Conservation (phyloP, 2,329 filamentous ascomycete species). For the Clonostachys solani region DNA sequence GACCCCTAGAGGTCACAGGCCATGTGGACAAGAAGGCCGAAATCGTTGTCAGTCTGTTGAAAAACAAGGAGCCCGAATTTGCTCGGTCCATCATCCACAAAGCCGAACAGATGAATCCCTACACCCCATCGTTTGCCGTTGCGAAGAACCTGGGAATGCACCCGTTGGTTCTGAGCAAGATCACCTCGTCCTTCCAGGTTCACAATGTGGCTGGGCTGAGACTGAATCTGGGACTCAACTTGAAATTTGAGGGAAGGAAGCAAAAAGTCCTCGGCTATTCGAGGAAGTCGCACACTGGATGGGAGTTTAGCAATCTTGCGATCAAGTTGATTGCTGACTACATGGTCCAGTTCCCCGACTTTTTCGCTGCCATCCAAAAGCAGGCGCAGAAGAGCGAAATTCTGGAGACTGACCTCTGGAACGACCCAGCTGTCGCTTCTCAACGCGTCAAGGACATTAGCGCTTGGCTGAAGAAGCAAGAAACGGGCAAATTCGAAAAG, state of each 20-base stretch:
- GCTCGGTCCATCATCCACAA: conserved; percentile 67
- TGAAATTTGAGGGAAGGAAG: conserved; percentile 96
- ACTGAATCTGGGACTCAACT: conserved; percentile 87
- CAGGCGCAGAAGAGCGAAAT: conserved; percentile 85
- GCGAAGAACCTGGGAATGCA: conserved; percentile 78
- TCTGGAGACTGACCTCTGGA: conserved; percentile 82
- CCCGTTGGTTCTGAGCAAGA: conserved; percentile 86
- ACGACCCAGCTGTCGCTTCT: conserved; percentile 64
- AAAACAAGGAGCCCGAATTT: conserved; percentile 76
- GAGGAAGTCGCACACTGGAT: conserved; percentile 77
- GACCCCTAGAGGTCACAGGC: conserved; percentile 76
- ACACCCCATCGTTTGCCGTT: conserved; percentile 85
- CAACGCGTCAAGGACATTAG: conserved; percentile 89
- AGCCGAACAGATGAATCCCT: conserved; percentile 68
- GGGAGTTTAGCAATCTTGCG: conserved; percentile 91
- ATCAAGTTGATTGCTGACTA: conserved; percentile 79
- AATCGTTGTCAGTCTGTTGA: conserved; percentile 70
- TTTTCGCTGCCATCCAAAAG: conserved; percentile 81
- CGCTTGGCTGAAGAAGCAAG: conserved; percentile 86
- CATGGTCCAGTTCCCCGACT: conserved; percentile 92
- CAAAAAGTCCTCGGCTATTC: conserved; percentile 95
- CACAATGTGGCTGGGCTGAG: conserved; percentile 72
- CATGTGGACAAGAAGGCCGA: conserved; percentile 74
- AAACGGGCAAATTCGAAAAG: conserved; percentile 87
- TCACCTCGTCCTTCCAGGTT: conserved; percentile 91